Conservation (phyloP, 1,284 basidiomycete genomes). For the Rugosomyces carneus region DNA sequence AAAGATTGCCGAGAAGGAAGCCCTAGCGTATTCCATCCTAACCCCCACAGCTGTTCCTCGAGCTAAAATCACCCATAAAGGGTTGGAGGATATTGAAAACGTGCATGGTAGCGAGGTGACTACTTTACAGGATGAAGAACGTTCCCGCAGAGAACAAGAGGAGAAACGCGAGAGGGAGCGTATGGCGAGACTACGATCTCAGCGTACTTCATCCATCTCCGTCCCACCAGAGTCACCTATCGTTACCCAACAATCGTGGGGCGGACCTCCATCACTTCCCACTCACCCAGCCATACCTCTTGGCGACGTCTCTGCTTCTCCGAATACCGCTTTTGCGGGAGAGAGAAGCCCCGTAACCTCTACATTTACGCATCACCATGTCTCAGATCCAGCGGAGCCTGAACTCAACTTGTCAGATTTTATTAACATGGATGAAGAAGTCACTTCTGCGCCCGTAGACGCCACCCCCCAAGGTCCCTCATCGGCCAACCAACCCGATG, state of each 20-base stretch:
- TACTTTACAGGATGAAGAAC: slow-evolving; percentile 44
- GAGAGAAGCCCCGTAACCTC: slow-evolving; percentile 15
- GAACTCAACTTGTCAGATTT: slow-evolving; percentile 70
- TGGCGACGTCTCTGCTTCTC: slow-evolving; percentile 20
- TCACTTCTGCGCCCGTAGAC: slow-evolving; percentile 16
- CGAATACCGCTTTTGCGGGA: slow-evolving; percentile 3
- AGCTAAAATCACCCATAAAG: slow-evolving; percentile 87
- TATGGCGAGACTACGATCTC: slow-evolving; percentile 45
- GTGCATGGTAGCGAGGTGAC: slow-evolving; percentile 52
- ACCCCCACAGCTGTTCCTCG: slow-evolving; percentile 65
- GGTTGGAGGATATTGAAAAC: slow-evolving; percentile 80
- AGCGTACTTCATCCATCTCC: slow-evolving; percentile 44
- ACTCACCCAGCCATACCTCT: slow-evolving; percentile 30
- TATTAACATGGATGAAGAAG: slow-evolving; percentile 73
- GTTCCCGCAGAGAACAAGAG: slow-evolving; percentile 56
- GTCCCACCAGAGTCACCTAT: slow-evolving; percentile 60
- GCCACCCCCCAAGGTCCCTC: slow-evolving; percentile 1
- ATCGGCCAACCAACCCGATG: slow-evolving; percentile 7
- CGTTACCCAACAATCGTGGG: slow-evolving; percentile 45
- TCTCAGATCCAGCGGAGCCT: slow-evolving; percentile 33
- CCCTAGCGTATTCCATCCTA: slow-evolving; percentile 77
- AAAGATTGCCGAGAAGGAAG: slow-evolving; percentile 71
- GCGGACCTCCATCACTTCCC: slow-evolving; percentile 51
- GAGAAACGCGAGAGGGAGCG: slow-evolving; percentile 60
- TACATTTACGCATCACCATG: slow-evolving; percentile 32